A percentile compares a stretch with the other conserved stretches of the same genome.
Evolutionary conservation across 306 rosid genomes (phyloP).

Genomic region (Vigna angularis): DNA sequence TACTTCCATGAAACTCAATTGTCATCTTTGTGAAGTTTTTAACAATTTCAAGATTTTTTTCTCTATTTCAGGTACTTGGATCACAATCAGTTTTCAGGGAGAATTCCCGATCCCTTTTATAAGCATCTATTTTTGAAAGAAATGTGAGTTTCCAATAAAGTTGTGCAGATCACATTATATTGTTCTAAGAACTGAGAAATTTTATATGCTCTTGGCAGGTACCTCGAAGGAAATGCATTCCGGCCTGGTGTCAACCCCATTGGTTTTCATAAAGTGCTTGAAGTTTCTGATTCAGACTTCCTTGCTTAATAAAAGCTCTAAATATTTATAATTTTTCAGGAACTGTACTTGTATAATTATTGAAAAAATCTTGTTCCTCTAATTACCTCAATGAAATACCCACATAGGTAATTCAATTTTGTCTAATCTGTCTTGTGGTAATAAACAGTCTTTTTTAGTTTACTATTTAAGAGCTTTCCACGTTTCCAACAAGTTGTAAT

Average conservation of each 20-base stretch:
- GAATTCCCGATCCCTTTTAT: slow-evolving; percentile 88
- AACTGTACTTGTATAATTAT: slow-evolving; percentile 51
- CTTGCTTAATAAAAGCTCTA: slow-evolving; percentile 61
- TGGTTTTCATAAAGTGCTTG: slow-evolving; percentile 89
- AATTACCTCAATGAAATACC: slow-evolving; percentile 54
- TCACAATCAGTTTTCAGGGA: slow-evolving; percentile 96
- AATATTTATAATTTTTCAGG: slow-evolving; percentile 34
- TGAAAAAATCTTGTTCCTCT: slow-evolving; percentile 47
- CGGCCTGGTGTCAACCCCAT: slow-evolving; percentile 85
- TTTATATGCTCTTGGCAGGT: slow-evolving; percentile 55
- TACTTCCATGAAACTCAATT: slow-evolving; percentile 17
- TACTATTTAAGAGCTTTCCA: slow-evolving; percentile 31
- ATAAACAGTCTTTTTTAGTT: slow-evolving; percentile 28
- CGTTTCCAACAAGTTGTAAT: slow-evolving; percentile 30
- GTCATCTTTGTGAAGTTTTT: slow-evolving; percentile 23
- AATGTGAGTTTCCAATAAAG: slow-evolving; percentile 72
- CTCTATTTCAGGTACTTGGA: slow-evolving; percentile 79
- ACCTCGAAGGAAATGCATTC: slow-evolving; percentile 88
- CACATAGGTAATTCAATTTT: slow-evolving; percentile 51
- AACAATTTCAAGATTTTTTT: background rate
- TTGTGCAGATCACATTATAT: background rate
- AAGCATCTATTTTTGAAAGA: slow-evolving; percentile 95
- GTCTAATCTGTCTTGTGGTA: slow-evolving; percentile 31
- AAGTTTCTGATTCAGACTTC: slow-evolving; percentile 90
- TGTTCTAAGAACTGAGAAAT: slow-evolving; percentile 31